A percentile compares a stretch with the other conserved stretches of the same genome.
Conservation (phyloP, 2,329 filamentous ascomycete genomes). For the Penicillium thymicola region DNA sequence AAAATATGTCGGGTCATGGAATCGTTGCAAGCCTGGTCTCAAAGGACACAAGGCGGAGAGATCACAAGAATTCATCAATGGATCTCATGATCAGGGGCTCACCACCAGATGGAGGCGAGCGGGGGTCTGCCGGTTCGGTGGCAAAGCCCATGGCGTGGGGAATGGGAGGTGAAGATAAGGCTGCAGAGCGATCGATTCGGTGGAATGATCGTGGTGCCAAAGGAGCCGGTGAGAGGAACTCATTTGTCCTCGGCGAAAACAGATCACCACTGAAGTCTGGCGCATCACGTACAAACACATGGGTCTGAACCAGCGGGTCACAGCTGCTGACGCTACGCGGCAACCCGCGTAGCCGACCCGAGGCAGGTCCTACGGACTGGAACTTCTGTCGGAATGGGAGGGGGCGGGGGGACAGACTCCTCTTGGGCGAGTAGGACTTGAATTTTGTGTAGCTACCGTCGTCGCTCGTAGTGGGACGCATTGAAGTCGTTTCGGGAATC, state of each 20-base stretch:
- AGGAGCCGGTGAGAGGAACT: slow-evolving; percentile 41
- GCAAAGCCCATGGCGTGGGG: slow-evolving; percentile 18
- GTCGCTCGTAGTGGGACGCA: slow-evolving; percentile 26
- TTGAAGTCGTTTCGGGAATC: slow-evolving; percentile 24
- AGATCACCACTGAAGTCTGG: slow-evolving; percentile 36
- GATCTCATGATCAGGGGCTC: slow-evolving; percentile 45
- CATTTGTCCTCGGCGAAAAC: slow-evolving; percentile 46
- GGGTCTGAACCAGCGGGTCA: slow-evolving; percentile 33
- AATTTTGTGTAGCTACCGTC: slow-evolving; percentile 22
- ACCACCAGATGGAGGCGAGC: slow-evolving; percentile 39
- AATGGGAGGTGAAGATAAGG: slow-evolving; percentile 1
- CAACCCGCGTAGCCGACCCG: slow-evolving; percentile 15
- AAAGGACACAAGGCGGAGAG: slow-evolving; percentile 10
- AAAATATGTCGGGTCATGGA: slow-evolving; percentile 27
- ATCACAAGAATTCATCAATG: slow-evolving; percentile 46
- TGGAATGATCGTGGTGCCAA: slow-evolving; percentile 35
- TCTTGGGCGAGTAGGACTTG: slow-evolving; percentile 30
- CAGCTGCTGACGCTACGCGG: slow-evolving; percentile 25
- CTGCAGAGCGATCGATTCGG: slow-evolving; percentile 33
- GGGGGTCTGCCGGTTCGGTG: slow-evolving; percentile 33
- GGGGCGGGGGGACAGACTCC: slow-evolving; percentile 35
- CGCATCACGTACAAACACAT: slow-evolving; percentile 39
- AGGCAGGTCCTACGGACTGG: slow-evolving; percentile 24
- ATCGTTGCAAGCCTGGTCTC: slow-evolving; percentile 26
- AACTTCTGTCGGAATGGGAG: slow-evolving; percentile 40